Percentiles rank a stretch among this genome's conserved stretches.
Evolutionary conservation across 1,284 basidiomycete species (phyloP).

Genomic region (Microbotryum scabiosae): DNA sequence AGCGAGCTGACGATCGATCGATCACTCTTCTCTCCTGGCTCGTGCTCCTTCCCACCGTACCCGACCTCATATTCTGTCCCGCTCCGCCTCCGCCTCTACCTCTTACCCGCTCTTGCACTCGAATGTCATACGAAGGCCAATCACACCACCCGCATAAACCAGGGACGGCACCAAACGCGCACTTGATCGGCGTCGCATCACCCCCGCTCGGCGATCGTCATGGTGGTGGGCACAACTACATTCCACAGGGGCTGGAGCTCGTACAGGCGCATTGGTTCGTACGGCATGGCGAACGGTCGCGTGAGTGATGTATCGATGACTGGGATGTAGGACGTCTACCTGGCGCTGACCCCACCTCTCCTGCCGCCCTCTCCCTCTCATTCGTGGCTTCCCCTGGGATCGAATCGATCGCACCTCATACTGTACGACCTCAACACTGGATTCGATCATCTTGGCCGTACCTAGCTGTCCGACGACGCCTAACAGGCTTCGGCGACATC

Average conservation of each 20-base stretch:
- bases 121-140: slow-evolving; percentile 20
- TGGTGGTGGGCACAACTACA: background rate
- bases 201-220: background rate
- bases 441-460: background rate
- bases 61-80: background rate
- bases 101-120: background rate
- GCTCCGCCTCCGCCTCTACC: background rate
- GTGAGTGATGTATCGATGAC: background rate
- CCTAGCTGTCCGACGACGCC: slow-evolving; percentile 22
- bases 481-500: slow-evolving; percentile 21
- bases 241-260: slow-evolving; percentile 16
- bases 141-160: slow-evolving; percentile 22
- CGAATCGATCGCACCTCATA: background rate
- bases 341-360: background rate
- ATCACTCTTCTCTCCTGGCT: too few relatives aligned
- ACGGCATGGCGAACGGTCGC: slow-evolving; percentile 23
- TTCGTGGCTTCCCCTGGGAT: too few relatives aligned
- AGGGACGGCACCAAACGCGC: slow-evolving; percentile 16
- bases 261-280: slow-evolving; percentile 26
- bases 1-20: too few relatives aligned
- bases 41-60: too few relatives aligned
- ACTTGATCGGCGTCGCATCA: slow-evolving; percentile 1
- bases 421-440: background rate
- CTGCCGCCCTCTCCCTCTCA: too few relatives aligned
- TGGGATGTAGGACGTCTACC: background rate